phyloP scores from a whole-genome alignment of 2,329 filamentous ascomycete genomes.

The Dothideomycetes sp. region DNA sequence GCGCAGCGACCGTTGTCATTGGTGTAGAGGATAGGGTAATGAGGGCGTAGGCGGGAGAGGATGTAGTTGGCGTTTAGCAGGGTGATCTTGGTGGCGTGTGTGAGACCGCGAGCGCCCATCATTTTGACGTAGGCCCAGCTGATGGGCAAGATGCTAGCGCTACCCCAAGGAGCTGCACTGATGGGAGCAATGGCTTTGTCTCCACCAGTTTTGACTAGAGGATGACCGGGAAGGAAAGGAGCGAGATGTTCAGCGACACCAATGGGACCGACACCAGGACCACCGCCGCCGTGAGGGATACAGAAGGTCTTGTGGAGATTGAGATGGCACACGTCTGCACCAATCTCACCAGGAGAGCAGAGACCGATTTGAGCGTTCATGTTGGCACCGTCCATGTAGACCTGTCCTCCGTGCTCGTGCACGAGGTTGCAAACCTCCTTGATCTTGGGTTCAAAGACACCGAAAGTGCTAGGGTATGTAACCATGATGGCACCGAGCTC shows the following conservation, averaged over 20 bases:
- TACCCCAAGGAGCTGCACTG: slow-evolving; percentile 76
- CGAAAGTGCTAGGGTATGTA: slow-evolving; percentile 91
- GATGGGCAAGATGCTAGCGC: slow-evolving; percentile 85
- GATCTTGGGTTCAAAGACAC: slow-evolving; percentile 85
- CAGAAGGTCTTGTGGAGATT: slow-evolving; percentile 99
- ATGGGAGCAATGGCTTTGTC: slow-evolving; percentile 58
- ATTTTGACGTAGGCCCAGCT: slow-evolving; percentile 92
- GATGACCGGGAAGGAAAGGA: slow-evolving; percentile 66
- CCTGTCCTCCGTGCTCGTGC: slow-evolving; percentile 79
- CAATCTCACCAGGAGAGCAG: slow-evolving; percentile 89
- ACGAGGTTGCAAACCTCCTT: slow-evolving; percentile 79
- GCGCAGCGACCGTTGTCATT: slow-evolving; percentile 82
- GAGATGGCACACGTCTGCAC: slow-evolving; percentile 91
- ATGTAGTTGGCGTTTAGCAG: slow-evolving; percentile 98
- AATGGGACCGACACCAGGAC: slow-evolving; percentile 87
- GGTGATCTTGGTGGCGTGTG: slow-evolving; percentile 81
- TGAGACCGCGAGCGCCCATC: slow-evolving; percentile 78
- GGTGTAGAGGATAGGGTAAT: slow-evolving; percentile 91
- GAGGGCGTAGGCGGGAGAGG: slow-evolving; percentile 70
- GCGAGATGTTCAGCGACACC: slow-evolving; percentile 76
- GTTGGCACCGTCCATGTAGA: slow-evolving; percentile 98
- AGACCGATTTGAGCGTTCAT: slow-evolving; percentile 98
- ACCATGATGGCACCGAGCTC: slow-evolving; percentile 92
- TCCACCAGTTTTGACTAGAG: slow-evolving; percentile 49
- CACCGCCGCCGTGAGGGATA: slow-evolving; percentile 91